Percentiles rank a stretch among this genome's conserved stretches.
Conservation (phyloP, 2,329 filamentous ascomycete genomes). For the Fusarium albosuccineum region DNA sequence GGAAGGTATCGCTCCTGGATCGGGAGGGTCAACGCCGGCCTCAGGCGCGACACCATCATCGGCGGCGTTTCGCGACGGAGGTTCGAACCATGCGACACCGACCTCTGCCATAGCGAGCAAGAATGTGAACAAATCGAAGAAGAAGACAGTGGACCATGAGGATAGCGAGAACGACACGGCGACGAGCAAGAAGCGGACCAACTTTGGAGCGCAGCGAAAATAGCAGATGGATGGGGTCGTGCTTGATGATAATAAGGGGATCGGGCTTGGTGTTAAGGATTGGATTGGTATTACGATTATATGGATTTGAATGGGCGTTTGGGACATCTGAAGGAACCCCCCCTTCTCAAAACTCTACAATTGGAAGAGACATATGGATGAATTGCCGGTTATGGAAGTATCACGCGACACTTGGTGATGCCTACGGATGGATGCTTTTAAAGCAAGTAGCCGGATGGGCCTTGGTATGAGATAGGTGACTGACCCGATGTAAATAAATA, state of each 20-base stretch:
- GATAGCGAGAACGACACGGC: constrained; percentile 72
- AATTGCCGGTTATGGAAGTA: not conserved
- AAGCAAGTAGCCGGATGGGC: not conserved
- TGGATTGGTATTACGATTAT: constrained; percentile 7
- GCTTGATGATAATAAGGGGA: not conserved
- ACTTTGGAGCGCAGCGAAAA: constrained; percentile 69
- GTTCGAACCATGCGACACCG: constrained; percentile 68
- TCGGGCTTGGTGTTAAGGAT: constrained; percentile 19
- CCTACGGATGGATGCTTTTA: not conserved
- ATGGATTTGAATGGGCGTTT: constrained; percentile 26
- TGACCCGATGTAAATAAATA: too few relatives aligned
- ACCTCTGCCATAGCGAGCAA: constrained; percentile 64
- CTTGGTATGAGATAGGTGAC: not conserved
- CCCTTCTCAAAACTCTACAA: not conserved
- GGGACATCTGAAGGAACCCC: not conserved
- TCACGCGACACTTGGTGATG: constrained; percentile 4
- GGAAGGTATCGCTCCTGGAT: constrained; percentile 51
- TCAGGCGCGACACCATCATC: constrained; percentile 60
- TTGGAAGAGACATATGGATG: not conserved
- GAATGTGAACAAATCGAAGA: constrained; percentile 64
- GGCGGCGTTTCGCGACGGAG: constrained; percentile 64
- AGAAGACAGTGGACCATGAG: constrained; percentile 60
- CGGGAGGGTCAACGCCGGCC: constrained; percentile 54
- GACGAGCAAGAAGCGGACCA: constrained; percentile 67
- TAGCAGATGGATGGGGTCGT: constrained; percentile 39